A percentile compares a stretch with the other conserved stretches of the same genome.
Evolutionary conservation across 2,329 filamentous ascomycete genomes (phyloP).

Genomic region (Fusarium sp.): DNA sequence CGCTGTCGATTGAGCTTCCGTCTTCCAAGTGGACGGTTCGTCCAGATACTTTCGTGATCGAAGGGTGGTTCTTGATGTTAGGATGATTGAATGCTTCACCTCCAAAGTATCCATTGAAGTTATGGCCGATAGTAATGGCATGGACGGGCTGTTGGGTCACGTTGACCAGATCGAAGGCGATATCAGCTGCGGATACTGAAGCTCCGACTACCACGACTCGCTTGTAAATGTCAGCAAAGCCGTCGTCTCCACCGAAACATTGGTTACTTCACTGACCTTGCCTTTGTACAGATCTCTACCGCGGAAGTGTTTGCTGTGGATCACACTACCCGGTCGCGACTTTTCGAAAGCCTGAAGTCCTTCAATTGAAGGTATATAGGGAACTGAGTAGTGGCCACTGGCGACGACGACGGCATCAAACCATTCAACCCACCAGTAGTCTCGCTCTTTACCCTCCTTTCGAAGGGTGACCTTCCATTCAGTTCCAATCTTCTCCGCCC

Average conservation of each 20-base stretch:
- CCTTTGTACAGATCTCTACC: constrained; percentile 61
- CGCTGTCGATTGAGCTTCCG: constrained; percentile 64
- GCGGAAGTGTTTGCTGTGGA: constrained; percentile 69
- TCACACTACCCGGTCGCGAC: constrained; percentile 62
- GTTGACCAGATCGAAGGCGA: constrained; percentile 67
- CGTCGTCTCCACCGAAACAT: no score
- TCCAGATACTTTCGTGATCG: constrained; percentile 61
- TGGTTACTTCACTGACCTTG: constrained; percentile 56
- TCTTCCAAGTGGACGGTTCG: constrained; percentile 70
- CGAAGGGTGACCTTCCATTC: constrained; percentile 69
- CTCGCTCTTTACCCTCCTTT: constrained; percentile 55
- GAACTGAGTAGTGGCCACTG: constrained; percentile 72
- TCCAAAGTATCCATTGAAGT: constrained; percentile 68
- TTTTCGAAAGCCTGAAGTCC: constrained; percentile 65
- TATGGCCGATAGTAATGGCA: constrained; percentile 65
- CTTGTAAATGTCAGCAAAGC: constrained; percentile 51
- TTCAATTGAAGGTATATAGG: constrained; percentile 66
- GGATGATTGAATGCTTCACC: constrained; percentile 73
- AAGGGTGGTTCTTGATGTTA: constrained; percentile 61
- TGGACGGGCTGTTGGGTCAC: constrained; percentile 64
- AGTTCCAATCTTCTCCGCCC: constrained; percentile 63
- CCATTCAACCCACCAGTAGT: constrained; percentile 74
- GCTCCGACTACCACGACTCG: constrained; percentile 73
- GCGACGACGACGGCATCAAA: constrained; percentile 75
- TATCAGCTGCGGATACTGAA: constrained; percentile 75